Conservation (phyloP, 805 yeast genomes). For the Candida lessepsii region DNA sequence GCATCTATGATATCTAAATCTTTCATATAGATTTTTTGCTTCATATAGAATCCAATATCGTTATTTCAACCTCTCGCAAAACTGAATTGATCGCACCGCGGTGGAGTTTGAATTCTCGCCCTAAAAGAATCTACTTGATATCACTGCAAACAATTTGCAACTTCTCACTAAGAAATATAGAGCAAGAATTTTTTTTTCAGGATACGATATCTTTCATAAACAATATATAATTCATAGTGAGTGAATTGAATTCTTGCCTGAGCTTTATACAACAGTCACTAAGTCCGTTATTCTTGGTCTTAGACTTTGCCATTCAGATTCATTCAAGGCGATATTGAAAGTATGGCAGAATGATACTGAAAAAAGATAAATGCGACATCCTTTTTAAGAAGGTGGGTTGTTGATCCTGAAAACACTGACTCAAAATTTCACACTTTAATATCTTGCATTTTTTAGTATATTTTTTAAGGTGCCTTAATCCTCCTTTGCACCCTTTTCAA, state of each 20-base stretch:
- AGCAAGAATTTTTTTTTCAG: no score
- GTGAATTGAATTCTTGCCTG: neutral
- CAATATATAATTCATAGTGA: neutral
- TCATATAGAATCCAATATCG: neutral
- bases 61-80: neutral
- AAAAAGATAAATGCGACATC: slow-evolving; percentile 1
- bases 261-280: neutral
- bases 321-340: neutral
- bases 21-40: neutral
- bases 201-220: neutral
- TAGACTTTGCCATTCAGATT: neutral
- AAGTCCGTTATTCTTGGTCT: neutral
- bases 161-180: no score
- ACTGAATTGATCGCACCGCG: neutral
- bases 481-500: no score
- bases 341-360: neutral
- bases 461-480: no score
- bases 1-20: neutral
- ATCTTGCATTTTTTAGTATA: no score
- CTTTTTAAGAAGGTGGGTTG: neutral
- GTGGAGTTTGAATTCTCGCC: neutral
- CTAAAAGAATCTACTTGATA: neutral
- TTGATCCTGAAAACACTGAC: neutral
- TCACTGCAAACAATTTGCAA: no score
- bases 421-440: no score